phyloP scores from a whole-genome alignment of 148 eudicot genomes.

The Rhododendron kiyosumense region DNA sequence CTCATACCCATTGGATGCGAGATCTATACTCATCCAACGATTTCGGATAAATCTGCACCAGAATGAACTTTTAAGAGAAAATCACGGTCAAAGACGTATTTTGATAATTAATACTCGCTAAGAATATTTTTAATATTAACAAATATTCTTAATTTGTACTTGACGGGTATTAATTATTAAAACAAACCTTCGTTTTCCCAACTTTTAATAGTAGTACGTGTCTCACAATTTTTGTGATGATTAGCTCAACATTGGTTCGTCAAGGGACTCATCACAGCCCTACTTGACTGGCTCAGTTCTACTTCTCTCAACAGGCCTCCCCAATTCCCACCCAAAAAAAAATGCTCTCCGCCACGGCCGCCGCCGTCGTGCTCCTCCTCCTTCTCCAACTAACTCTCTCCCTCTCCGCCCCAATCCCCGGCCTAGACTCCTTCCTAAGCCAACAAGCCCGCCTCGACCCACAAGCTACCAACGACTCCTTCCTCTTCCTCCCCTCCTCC shows the following conservation, averaged over 20 bases:
- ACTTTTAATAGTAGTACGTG: too few species aligned
- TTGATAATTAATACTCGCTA: too few species aligned
- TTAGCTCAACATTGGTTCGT: neutral
- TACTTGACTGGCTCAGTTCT: neutral
- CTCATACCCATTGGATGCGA: too few species aligned
- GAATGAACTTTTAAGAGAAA: too few species aligned
- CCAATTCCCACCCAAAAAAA: slow-evolving; percentile 15
- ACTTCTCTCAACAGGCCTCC: slow-evolving; percentile 6
- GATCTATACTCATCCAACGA: too few species aligned
- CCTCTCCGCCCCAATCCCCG: slow-evolving; percentile 30
- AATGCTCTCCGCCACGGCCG: slow-evolving; percentile 24
- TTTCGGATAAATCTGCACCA: too few species aligned
- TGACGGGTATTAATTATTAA: too few species aligned
- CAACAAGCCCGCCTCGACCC: slow-evolving; percentile 65
- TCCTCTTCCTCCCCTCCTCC: slow-evolving; percentile 45
- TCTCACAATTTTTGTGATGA: too few species aligned
- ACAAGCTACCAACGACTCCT: slow-evolving; percentile 68
- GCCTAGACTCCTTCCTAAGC: slow-evolving; percentile 64
- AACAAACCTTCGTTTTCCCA: too few species aligned
- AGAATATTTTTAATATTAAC: too few species aligned
- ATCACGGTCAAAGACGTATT: too few species aligned
- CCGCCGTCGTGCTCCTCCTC: slow-evolving; percentile 19
- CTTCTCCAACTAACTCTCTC: slow-evolving; percentile 19
- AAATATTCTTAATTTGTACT: too few species aligned
- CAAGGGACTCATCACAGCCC: neutral